A percentile compares a stretch with the other conserved stretches of the same genome.
phyloP scores from a whole-genome alignment of 1,284 basidiomycete species.

The Clitocybe nebularis region DNA sequence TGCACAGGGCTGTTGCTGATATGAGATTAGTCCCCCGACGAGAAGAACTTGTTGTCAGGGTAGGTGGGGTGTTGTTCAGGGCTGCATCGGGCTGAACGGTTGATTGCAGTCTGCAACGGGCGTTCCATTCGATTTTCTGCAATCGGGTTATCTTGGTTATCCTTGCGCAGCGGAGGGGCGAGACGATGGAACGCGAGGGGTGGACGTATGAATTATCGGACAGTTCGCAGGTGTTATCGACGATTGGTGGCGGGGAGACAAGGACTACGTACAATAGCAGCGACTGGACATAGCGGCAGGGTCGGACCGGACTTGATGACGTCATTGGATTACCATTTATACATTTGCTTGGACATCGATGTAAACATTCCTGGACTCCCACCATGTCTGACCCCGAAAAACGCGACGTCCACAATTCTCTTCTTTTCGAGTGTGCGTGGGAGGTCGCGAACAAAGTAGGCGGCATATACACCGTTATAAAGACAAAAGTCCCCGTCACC shows the following conservation, averaged over 20 bases:
- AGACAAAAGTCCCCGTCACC: conserved; percentile 98
- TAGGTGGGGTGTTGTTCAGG: background rate
- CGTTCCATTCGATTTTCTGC: background rate
- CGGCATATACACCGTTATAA: conserved; percentile 99
- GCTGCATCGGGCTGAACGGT: background rate
- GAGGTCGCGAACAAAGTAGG: conserved; percentile 98
- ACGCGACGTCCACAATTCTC: conserved; percentile 74
- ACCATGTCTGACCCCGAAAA: conserved; percentile 19
- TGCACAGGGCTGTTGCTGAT: no score
- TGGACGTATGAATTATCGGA: background rate
- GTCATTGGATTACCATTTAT: conserved; percentile 10
- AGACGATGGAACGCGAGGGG: background rate
- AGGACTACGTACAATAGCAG: background rate
- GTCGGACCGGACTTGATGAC: conserved; percentile 10
- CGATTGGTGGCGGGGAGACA: background rate
- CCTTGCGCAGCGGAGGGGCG: background rate
- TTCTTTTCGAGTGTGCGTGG: conserved; percentile 91
- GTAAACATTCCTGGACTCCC: conserved; percentile 7
- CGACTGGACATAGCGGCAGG: background rate
- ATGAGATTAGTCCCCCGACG: background rate
- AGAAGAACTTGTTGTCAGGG: background rate
- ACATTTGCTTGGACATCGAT: background rate
- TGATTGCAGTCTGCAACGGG: background rate
- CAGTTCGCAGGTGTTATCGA: background rate
- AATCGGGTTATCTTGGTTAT: background rate